Evolutionary conservation across 2,329 filamentous ascomycete genomes (phyloP).

Genomic region (Cladophialophora chaetospira): DNA sequence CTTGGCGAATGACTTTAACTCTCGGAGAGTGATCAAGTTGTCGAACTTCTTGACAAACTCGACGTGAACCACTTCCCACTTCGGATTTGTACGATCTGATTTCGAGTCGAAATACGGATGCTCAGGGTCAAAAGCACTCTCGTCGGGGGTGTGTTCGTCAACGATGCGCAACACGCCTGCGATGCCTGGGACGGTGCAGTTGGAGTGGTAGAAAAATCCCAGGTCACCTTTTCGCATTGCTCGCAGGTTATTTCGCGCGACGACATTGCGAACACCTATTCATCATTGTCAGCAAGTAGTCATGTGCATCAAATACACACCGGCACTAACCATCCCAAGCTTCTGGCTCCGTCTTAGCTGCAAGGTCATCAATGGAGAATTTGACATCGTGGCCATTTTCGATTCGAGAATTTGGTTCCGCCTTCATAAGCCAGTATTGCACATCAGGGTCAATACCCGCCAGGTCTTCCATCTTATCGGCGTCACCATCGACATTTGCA

Average conservation of each 20-base stretch:
- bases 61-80: slow-evolving; percentile 89
- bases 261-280: slow-evolving; percentile 29
- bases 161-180: slow-evolving; percentile 89
- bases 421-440: slow-evolving; percentile 80
- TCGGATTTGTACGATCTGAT: slow-evolving; percentile 68
- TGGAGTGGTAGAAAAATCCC: slow-evolving; percentile 97
- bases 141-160: slow-evolving; percentile 77
- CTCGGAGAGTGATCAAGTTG: slow-evolving; percentile 68
- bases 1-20: slow-evolving; percentile 67
- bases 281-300: slow-evolving; percentile 6
- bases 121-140: slow-evolving; percentile 69
- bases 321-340: slow-evolving; percentile 78
- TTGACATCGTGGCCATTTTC: slow-evolving; percentile 86
- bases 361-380: slow-evolving; percentile 92
- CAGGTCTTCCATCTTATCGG: slow-evolving; percentile 8
- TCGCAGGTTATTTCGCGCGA: slow-evolving; percentile 83
- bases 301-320: background rate
- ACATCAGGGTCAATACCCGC: slow-evolving; percentile 32
- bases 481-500: slow-evolving; percentile 24
- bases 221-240: slow-evolving; percentile 89
- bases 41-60: slow-evolving; percentile 81
- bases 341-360: slow-evolving; percentile 71
- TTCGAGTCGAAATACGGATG: slow-evolving; percentile 83
- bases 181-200: slow-evolving; percentile 85
- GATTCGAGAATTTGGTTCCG: slow-evolving; percentile 81